Evolutionary conservation across 2,329 filamentous ascomycete genomes (phyloP).

Genomic region (Elsinoe fawcettii): DNA sequence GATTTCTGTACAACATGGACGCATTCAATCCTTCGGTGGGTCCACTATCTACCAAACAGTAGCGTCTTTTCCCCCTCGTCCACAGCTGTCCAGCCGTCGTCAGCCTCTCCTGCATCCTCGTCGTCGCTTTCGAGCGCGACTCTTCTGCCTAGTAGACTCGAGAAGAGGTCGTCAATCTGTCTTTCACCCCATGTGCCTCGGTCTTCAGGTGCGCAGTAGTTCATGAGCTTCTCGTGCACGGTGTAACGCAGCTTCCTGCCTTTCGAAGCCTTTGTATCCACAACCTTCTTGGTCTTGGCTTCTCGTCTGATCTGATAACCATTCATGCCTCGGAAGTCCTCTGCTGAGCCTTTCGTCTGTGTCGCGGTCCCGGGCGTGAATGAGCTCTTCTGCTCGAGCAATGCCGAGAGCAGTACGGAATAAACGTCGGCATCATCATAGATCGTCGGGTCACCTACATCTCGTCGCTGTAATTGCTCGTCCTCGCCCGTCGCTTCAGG

Average conservation of each 20-base stretch:
- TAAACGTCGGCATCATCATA: slow-evolving; percentile 97
- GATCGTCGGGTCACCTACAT: slow-evolving; percentile 54
- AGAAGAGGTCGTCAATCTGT: slow-evolving; percentile 60
- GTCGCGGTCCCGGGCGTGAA: slow-evolving; percentile 39
- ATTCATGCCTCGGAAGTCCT: slow-evolving; percentile 37
- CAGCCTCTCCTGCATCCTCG: slow-evolving; percentile 25
- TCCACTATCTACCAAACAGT: slow-evolving; percentile 6
- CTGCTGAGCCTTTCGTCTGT: slow-evolving; percentile 34
- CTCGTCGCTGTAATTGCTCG: slow-evolving; percentile 18
- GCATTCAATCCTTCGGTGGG: neutral
- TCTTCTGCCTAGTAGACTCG: slow-evolving; percentile 42
- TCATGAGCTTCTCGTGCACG: slow-evolving; percentile 93
- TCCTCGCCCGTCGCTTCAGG: slow-evolving; percentile 28
- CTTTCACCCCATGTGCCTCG: slow-evolving; percentile 69
- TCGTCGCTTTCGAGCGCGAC: slow-evolving; percentile 39
- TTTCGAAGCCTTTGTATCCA: slow-evolving; percentile 93
- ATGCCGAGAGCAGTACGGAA: slow-evolving; percentile 81
- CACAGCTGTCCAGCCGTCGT: slow-evolving; percentile 28
- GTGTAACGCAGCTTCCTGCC: slow-evolving; percentile 89
- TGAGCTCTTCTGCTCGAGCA: slow-evolving; percentile 78
- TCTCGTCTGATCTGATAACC: slow-evolving; percentile 51
- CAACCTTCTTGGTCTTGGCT: slow-evolving; percentile 73
- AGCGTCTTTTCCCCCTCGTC: slow-evolving; percentile 22
- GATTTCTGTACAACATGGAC: neutral
- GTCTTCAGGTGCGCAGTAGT: slow-evolving; percentile 94